Conservation (phyloP, 139 green algal species). For the Tetraselmis chui region DNA sequence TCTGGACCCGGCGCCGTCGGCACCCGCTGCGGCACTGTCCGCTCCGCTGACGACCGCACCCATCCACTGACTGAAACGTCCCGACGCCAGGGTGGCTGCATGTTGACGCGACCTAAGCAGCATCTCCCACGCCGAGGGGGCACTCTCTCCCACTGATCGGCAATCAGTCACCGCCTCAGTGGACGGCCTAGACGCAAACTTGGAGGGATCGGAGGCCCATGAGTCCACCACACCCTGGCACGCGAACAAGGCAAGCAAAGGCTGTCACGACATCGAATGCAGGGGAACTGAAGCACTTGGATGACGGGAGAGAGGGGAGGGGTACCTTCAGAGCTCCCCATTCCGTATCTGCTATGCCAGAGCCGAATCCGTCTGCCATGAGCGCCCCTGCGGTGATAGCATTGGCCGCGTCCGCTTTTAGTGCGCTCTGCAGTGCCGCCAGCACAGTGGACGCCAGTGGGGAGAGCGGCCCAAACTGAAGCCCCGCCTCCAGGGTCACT, state of each 20-base stretch:
- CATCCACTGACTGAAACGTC: background rate
- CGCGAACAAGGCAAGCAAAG: no score
- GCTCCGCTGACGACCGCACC: no score
- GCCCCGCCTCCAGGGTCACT: slow-evolving; percentile 23
- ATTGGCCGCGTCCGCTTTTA: slow-evolving; percentile 24
- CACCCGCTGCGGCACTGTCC: background rate
- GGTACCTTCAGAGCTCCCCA: background rate
- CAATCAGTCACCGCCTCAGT: no score
- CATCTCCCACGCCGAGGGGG: slow-evolving; percentile 15
- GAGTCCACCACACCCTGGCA: background rate
- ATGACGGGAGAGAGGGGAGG: background rate
- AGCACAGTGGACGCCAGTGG: slow-evolving; percentile 31
- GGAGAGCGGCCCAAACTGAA: slow-evolving; percentile 28
- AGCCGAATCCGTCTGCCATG: background rate
- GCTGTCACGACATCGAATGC: no score
- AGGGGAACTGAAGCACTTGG: no score
- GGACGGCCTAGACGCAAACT: background rate
- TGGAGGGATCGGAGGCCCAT: background rate
- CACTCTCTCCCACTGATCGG: no score
- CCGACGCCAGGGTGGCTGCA: background rate
- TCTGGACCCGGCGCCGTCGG: background rate
- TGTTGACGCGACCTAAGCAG: slow-evolving; percentile 21
- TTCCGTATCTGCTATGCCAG: background rate
- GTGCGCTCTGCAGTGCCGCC: slow-evolving; percentile 32
- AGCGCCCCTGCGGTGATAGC: background rate